Percentiles rank a stretch among this genome's conserved stretches.
These are phyloP conservation scores for Symbiotaphrina buchneri DNA, from an alignment of 495 filamentous ascomycete genomes.

Conservation along the genomic window DNA sequence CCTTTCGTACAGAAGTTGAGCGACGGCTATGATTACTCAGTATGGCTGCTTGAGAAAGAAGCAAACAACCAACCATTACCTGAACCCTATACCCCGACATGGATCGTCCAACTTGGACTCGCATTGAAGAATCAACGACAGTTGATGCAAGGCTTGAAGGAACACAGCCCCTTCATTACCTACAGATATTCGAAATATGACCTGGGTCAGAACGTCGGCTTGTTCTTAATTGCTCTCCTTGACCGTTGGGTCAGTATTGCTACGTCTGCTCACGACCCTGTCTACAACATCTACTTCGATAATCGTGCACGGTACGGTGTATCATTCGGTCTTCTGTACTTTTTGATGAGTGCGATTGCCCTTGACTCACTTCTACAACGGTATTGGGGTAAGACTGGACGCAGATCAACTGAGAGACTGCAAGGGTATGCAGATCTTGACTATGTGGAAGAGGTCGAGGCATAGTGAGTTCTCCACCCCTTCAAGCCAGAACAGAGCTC, in stretches of 20 bases:
- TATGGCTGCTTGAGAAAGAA: constrained; percentile 33
- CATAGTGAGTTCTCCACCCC: too few species aligned
- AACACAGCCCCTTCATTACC: constrained; percentile 39
- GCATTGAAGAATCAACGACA: constrained; percentile 27
- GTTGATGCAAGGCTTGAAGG: constrained; percentile 30
- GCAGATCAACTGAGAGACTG: too few species aligned
- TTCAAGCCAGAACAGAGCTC: too few species aligned
- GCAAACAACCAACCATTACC: too few species aligned
- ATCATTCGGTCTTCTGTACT: constrained; percentile 34
- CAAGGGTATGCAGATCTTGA: too few species aligned
- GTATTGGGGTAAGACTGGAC: too few species aligned
- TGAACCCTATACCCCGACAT: constrained; percentile 34
- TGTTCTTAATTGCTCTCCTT: constrained; percentile 33
- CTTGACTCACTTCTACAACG: too few species aligned
- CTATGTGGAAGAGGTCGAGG: too few species aligned
- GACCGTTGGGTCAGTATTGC: constrained; percentile 31
- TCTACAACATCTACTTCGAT: too few species aligned
- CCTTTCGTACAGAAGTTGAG: constrained; percentile 27
- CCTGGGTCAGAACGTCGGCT: constrained; percentile 31
- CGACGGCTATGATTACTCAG: constrained; percentile 28
- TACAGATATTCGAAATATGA: constrained; percentile 34
- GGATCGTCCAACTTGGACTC: constrained; percentile 35
- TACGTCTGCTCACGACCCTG: too few species aligned
- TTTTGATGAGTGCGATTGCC: constrained; percentile 32
- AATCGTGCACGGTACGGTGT: constrained; percentile 24